Evolutionary conservation across 169 alveolate species (phyloP).

Genomic region (Perkinsus marinus): DNA sequence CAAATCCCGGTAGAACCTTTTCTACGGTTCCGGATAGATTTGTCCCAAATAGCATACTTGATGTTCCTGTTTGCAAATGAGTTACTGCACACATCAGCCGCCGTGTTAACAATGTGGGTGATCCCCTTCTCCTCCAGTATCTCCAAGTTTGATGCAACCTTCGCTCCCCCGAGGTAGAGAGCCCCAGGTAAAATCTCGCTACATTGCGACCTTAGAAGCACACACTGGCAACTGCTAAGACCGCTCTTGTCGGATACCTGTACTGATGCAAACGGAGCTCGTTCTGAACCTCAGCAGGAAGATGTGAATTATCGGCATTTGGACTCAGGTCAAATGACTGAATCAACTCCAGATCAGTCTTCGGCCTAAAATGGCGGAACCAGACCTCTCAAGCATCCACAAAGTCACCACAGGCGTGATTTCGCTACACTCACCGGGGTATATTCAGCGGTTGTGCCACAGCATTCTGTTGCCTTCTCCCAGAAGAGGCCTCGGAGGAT

Average conservation of each 20-base stretch:
- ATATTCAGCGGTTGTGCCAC: neutral
- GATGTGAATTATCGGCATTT: neutral
- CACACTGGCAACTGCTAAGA: neutral
- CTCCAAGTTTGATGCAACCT: constrained; percentile 36
- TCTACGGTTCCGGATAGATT: no score
- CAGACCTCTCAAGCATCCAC: neutral
- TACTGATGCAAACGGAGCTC: neutral
- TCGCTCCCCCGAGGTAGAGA: constrained; percentile 45
- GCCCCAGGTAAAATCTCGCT: constrained; percentile 48
- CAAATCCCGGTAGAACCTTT: neutral
- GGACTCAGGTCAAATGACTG: neutral
- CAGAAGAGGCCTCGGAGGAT: neutral
- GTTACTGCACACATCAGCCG: constrained; percentile 56
- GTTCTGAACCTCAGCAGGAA: neutral
- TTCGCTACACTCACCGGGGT: no score
- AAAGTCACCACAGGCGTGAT: no score
- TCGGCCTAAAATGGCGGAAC: neutral
- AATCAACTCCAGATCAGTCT: neutral
- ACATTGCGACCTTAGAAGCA: constrained; percentile 10
- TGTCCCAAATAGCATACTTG: no score
- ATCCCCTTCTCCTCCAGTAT: constrained; percentile 31
- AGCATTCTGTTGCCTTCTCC: neutral
- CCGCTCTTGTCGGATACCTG: neutral
- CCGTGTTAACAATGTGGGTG: constrained; percentile 56
- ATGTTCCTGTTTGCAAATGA: constrained; percentile 19